These are phyloP conservation scores for Globisporangium cylindrosporum DNA, from an alignment of 352 stramenopile species.

Conservation along the genomic window DNA sequence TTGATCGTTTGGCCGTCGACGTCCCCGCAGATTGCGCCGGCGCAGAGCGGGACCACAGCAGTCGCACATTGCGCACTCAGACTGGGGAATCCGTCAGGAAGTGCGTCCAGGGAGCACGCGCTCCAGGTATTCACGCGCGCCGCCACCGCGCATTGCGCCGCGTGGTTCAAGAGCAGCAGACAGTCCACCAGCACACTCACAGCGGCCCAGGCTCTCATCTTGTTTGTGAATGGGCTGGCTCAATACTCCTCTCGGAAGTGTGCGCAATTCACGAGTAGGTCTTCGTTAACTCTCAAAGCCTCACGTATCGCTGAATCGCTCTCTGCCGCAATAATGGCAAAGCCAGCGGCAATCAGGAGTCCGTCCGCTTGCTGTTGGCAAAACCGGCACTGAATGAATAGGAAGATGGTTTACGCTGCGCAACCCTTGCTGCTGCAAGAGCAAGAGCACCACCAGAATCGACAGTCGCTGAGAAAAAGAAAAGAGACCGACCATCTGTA, in stretches of 20 bases:
- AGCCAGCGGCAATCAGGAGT: not conserved
- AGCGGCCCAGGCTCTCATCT: slow-evolving; percentile 1
- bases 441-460: slow-evolving; percentile 12
- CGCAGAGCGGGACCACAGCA: slow-evolving; percentile 43
- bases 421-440: not conserved
- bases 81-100: slow-evolving; percentile 21
- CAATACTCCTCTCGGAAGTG: no score
- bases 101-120: slow-evolving; percentile 29
- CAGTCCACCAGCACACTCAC: not conserved
- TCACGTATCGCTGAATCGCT: not conserved
- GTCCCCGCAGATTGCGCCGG: slow-evolving; percentile 39
- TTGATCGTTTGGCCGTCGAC: slow-evolving; percentile 40
- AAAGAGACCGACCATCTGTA: not conserved
- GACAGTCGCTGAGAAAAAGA: slow-evolving; percentile 13
- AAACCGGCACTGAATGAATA: no score
- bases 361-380: no score
- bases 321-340: not conserved
- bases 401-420: not conserved
- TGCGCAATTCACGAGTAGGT: not conserved
- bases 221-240: not conserved
- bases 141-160: slow-evolving; percentile 1
- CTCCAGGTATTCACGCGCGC: slow-evolving; percentile 30
- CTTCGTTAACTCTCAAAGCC: not conserved
- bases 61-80: slow-evolving; percentile 37
- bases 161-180: not conserved